phyloP scores from a whole-genome alignment of 345 rosid species.

The Eucalyptus marginata region DNA sequence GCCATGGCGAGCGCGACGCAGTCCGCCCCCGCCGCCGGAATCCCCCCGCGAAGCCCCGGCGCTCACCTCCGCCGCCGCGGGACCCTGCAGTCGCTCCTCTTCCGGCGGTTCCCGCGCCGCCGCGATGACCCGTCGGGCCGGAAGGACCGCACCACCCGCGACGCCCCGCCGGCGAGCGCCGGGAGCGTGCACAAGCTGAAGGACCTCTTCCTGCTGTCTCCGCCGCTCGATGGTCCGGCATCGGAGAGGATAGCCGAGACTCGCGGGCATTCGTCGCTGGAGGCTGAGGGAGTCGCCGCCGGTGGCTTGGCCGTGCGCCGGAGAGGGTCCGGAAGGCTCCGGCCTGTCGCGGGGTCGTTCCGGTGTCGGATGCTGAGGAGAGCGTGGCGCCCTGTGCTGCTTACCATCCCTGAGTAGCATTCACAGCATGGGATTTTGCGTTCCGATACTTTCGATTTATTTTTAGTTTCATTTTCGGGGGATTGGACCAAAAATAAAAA shows the following conservation, averaged over 20 bases:
- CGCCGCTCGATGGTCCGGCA: slow-evolving; percentile 31
- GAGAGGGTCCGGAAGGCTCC: slow-evolving; percentile 20
- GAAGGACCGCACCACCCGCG: not conserved
- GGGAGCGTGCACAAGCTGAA: slow-evolving; percentile 34
- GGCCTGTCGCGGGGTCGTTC: slow-evolving; percentile 26
- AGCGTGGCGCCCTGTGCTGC: slow-evolving; percentile 75
- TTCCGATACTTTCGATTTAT: not conserved
- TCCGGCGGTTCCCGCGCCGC: slow-evolving; percentile 4
- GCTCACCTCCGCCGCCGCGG: slow-evolving; percentile 71
- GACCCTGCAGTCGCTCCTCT: slow-evolving; percentile 76
- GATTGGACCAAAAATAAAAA: no score
- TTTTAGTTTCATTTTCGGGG: not conserved
- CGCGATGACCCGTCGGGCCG: not conserved
- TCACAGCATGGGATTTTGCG: not conserved
- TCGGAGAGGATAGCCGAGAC: slow-evolving; percentile 3
- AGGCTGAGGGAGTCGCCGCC: not conserved
- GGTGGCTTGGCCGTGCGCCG: slow-evolving; percentile 14
- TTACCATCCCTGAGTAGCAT: slow-evolving; percentile 59
- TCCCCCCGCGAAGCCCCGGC: slow-evolving; percentile 54
- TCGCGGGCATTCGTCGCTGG: slow-evolving; percentile 8
- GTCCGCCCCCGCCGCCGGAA: slow-evolving; percentile 35
- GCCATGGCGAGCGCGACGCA: slow-evolving; percentile 51
- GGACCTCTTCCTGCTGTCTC: slow-evolving; percentile 46
- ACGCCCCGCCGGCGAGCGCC: slow-evolving; percentile 6
- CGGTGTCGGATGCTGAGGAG: slow-evolving; percentile 56